A percentile compares a stretch with the other conserved stretches of the same genome.
These are phyloP conservation scores for Pseudotsuga menziesii DNA, from an alignment of 75 land plant species.

Conservation along the genomic window DNA sequence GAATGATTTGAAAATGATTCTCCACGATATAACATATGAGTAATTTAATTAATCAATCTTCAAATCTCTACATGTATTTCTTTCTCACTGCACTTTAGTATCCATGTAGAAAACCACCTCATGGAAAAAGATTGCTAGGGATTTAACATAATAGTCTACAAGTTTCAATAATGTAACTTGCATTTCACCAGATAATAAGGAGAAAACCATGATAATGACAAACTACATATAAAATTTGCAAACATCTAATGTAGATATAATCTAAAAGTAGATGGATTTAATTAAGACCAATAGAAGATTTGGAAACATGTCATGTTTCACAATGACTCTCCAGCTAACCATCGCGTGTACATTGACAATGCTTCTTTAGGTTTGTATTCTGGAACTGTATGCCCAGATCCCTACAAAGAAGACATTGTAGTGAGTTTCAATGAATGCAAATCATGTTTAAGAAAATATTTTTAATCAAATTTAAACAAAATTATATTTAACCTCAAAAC, in stretches of 20 bases:
- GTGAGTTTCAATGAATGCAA: not conserved
- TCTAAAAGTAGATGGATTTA: not conserved
- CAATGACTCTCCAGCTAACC: conserved; percentile 36
- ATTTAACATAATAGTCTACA: not conserved
- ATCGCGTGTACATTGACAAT: conserved; percentile 55
- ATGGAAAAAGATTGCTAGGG: not conserved
- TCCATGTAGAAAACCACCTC: no score
- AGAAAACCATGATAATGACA: not conserved
- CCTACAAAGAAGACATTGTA: conserved; percentile 32
- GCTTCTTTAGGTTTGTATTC: conserved; percentile 86
- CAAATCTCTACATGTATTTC: no score
- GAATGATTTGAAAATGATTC: no score
- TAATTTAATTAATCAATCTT: no score
- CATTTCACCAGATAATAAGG: not conserved
- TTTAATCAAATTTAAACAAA: not conserved
- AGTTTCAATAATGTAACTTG: not conserved
- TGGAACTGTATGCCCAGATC: conserved; percentile 89
- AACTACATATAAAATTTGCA: not conserved
- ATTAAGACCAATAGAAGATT: not conserved
- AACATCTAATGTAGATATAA: not conserved
- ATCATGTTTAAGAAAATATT: not conserved
- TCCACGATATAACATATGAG: no score
- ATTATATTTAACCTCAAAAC: not conserved
- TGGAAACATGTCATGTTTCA: conserved; percentile 11
- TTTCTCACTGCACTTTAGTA: no score